These are phyloP conservation scores for Bruguiera sexangula DNA, from an alignment of 345 rosid genomes.

Conservation along the genomic window DNA sequence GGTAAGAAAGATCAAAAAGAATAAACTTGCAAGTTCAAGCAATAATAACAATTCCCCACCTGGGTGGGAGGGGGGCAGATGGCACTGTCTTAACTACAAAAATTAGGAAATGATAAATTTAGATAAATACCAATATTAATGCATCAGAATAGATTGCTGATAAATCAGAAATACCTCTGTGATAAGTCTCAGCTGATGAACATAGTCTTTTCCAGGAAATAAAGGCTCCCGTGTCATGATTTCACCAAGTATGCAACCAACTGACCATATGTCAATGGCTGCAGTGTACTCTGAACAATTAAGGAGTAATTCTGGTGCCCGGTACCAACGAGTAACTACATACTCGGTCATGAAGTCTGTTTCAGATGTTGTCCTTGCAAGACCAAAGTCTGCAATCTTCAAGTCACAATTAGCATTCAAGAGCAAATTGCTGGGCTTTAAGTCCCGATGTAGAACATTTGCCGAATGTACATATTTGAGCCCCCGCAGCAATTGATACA, in stretches of 20 bases:
- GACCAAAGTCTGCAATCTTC: constrained; percentile 95
- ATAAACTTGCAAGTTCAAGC: not conserved
- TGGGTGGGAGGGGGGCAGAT: no score
- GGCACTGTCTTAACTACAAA: not conserved
- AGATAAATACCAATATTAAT: constrained; percentile 2
- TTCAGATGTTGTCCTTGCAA: constrained; percentile 97
- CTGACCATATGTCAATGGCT: constrained; percentile 98
- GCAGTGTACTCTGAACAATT: constrained; percentile 98
- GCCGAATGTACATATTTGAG: constrained; percentile 95
- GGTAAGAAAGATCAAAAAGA: not conserved
- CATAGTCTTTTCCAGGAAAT: constrained; percentile 96
- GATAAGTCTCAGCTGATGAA: constrained; percentile 87
- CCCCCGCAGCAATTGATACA: constrained; percentile 92
- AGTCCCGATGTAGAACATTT: constrained; percentile 86
- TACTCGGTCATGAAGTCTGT: constrained; percentile 99
- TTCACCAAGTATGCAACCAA: constrained; percentile 97
- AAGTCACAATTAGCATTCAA: constrained; percentile 88
- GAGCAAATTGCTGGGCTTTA: constrained; percentile 92
- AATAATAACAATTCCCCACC: not conserved
- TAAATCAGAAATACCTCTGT: constrained; percentile 63
- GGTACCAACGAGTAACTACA: constrained; percentile 97
- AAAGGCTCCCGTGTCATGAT: constrained; percentile 79
- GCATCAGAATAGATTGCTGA: not conserved
- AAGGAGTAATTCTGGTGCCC: constrained; percentile 95
- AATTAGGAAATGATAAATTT: not conserved